Evolutionary conservation across 306 rosid genomes (phyloP).

Genomic region (Lotus japonicus): DNA sequence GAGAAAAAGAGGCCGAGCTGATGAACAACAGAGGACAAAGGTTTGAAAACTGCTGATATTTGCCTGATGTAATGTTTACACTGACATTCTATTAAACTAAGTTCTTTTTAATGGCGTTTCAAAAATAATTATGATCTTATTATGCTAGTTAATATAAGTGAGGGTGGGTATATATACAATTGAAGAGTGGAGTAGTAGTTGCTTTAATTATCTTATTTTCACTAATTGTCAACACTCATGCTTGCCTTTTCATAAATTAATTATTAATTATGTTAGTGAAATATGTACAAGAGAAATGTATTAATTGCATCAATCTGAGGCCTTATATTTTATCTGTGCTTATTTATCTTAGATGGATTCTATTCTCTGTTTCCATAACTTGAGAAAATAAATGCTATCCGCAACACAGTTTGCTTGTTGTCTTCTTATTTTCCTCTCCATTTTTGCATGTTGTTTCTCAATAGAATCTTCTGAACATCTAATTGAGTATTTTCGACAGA

Average conservation of each 20-base stretch:
- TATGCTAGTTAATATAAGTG: neutral
- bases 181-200: neutral
- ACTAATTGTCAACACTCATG: neutral
- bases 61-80: neutral
- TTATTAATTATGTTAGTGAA: neutral
- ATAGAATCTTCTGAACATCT: constrained; percentile 19
- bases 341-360: neutral
- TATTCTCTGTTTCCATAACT: constrained; percentile 3
- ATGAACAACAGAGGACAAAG: constrained; percentile 54
- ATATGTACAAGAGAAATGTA: neutral
- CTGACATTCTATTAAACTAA: neutral
- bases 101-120: neutral
- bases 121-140: neutral
- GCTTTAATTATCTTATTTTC: neutral
- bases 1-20: constrained; percentile 67
- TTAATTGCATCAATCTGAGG: neutral
- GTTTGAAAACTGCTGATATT: constrained; percentile 31
- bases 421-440: neutral
- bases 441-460: neutral
- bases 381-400: neutral
- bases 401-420: neutral
- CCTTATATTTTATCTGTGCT: neutral
- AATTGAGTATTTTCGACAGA: constrained; percentile 41
- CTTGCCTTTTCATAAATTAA: neutral
- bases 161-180: neutral